Percentiles rank a stretch among this genome's conserved stretches.
Evolutionary conservation across 2,329 filamentous ascomycete genomes (phyloP).

Genomic region (Colletotrichum melonis): DNA sequence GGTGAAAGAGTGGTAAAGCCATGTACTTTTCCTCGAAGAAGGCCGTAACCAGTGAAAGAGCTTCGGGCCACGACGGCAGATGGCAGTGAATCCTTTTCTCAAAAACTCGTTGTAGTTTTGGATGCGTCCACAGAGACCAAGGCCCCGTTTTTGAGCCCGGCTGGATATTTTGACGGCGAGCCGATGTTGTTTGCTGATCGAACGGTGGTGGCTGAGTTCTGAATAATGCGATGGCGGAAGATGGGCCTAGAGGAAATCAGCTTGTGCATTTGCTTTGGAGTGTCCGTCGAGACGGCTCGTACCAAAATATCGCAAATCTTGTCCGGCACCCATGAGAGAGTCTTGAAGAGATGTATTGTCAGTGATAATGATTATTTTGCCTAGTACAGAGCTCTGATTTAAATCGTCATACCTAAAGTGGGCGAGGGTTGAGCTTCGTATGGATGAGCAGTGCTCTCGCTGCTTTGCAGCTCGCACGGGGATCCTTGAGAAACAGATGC

Average conservation of each 20-base stretch:
- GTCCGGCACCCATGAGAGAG: background rate
- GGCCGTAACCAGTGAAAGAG: background rate
- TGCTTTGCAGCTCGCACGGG: background rate
- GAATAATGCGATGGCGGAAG: background rate
- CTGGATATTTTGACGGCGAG: background rate
- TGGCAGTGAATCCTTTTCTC: background rate
- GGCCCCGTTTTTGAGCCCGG: background rate
- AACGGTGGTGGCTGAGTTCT: background rate
- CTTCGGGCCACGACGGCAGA: background rate
- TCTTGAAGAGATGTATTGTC: background rate
- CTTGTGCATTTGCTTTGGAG: background rate
- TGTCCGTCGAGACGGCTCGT: background rate
- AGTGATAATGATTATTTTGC: too few relatives aligned
- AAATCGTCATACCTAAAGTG: too few relatives aligned
- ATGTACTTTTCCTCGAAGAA: constrained; percentile 1
- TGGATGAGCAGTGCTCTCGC: background rate
- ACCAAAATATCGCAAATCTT: background rate
- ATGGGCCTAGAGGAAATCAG: background rate
- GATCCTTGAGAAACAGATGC: background rate
- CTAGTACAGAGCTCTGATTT: background rate
- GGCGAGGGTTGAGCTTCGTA: background rate
- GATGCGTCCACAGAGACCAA: constrained; percentile 17
- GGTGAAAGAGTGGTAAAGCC: background rate
- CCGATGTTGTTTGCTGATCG: background rate
- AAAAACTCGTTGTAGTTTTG: background rate